These are phyloP conservation scores for Ramalina intermedia DNA, from an alignment of 495 filamentous ascomycete species.

Conservation along the genomic window DNA sequence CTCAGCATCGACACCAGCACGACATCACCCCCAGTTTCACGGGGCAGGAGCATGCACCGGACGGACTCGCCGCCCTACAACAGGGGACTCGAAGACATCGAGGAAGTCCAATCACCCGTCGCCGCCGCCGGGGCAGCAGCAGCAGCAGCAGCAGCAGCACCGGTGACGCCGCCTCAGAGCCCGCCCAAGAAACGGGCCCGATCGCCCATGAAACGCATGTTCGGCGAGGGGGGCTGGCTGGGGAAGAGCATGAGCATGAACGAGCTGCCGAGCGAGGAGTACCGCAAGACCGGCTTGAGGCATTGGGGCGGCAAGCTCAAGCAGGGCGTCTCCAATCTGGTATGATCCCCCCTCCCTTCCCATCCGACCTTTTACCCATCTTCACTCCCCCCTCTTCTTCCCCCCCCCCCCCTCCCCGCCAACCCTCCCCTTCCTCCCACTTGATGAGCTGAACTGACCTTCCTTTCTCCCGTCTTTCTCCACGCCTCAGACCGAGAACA, in stretches of 20 bases:
- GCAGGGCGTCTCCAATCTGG: constrained; percentile 31
- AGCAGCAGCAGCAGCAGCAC: background rate
- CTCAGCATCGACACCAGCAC: constrained; percentile 1
- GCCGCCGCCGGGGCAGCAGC: background rate
- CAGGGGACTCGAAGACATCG: constrained; percentile 13
- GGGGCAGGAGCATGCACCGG: constrained; percentile 9
- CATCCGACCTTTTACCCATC: no score
- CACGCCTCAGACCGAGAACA: background rate
- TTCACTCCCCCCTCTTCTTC: background rate
- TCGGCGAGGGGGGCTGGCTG: constrained; percentile 38
- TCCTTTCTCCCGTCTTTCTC: no score
- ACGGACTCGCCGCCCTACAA: constrained; percentile 11
- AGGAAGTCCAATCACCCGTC: constrained; percentile 8
- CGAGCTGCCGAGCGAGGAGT: constrained; percentile 13
- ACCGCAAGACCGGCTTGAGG: constrained; percentile 26
- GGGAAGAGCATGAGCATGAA: constrained; percentile 24
- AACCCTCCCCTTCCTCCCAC: background rate
- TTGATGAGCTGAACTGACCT: no score
- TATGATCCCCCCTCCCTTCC: constrained; percentile 15
- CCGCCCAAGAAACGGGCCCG: constrained; percentile 22
- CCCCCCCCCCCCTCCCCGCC: constrained; percentile 29
- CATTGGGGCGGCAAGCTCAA: constrained; percentile 30
- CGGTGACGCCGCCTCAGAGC: constrained; percentile 6
- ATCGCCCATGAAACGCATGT: constrained; percentile 37
- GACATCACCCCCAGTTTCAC: constrained; percentile 6